Base-by-base conservation (phyloP, 305 asterid genomes). In the Fraxinus floribunda region DNA sequence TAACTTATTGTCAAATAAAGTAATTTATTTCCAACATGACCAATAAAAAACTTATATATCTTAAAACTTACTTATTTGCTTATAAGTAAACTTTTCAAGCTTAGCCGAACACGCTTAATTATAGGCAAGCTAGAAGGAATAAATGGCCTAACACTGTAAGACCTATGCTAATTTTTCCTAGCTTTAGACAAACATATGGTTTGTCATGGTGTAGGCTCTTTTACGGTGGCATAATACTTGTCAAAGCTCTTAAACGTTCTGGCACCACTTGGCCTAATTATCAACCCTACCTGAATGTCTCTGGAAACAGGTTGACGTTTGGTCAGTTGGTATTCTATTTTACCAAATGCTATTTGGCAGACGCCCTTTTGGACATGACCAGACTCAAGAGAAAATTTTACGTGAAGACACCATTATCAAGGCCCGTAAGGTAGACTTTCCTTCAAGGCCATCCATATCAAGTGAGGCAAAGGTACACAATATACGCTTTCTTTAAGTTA, bases 301-400 rank as follows among this genome's bases (percentile, higher is more conserved):
- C 80, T 79, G 84, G 81, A 62, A 79, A 88, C 89, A 97, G 98
- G 99, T 97, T 82, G 99, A 97, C 89, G 99, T 97, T 49, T 97
- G 99, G 99, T 97, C 99, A 79, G 94, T 93, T 72, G 99, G 99
- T 16, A 88, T 97, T 81, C 88, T 97, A 80, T 87, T 94, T 83
- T 97, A 94, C 94, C 99, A 97, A 92, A 93, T 97, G 97, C 92
- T 97, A 77, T 93, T 93, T 84, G 98, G 99, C n/a, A 89, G 86
- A 89, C 94, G 98, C 57, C 99, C 99, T 80, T 97, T 97, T 79
- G 99, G 99, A 57, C 99, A 97, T 35, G 98, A 97, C 82, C 99
- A 97, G 83, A 81, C 95, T 55, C 99, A 94, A 87, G 98, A 97
- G 82, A 88, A 97, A 52, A 97, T 97, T 80, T 84, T 97, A 83